A percentile compares a stretch with the other conserved stretches of the same genome.
These are phyloP conservation scores for Blepharisma stoltei DNA, from an alignment of 73 alveolate species.

Conservation along the genomic window DNA sequence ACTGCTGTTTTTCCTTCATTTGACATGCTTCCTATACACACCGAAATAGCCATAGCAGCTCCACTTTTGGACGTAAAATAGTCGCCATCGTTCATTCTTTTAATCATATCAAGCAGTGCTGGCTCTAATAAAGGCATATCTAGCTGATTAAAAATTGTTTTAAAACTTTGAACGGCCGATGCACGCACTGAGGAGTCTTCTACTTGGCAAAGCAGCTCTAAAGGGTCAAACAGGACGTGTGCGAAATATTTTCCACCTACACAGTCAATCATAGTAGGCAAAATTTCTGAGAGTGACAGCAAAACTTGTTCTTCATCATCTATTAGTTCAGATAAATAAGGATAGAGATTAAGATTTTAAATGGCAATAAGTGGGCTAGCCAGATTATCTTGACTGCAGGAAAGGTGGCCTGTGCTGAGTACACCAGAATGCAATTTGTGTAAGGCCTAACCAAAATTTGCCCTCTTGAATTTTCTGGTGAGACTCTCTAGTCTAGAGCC, in stretches of 20 bases:
- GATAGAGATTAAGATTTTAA: too few species aligned
- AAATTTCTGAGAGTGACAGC: constrained; percentile 80
- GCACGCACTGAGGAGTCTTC: constrained; percentile 81
- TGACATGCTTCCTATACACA: constrained; percentile 48
- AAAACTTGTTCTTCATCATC: constrained; percentile 98
- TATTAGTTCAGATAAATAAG: constrained; percentile 52
- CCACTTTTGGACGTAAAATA: constrained; percentile 66
- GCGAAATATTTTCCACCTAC: constrained; percentile 84
- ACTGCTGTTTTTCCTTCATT: constrained; percentile 22
- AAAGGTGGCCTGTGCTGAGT: too few species aligned
- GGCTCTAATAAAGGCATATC: constrained; percentile 47
- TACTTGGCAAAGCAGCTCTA: constrained; percentile 73
- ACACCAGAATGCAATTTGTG: too few species aligned
- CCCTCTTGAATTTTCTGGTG: too few species aligned
- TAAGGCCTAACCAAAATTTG: too few species aligned
- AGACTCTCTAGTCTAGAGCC: too few species aligned
- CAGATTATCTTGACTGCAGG: too few species aligned
- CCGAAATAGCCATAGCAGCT: constrained; percentile 64
- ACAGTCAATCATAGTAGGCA: constrained; percentile 76
- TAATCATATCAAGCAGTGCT: constrained; percentile 53
- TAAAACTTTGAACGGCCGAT: constrained; percentile 37
- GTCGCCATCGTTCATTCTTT: constrained; percentile 65
- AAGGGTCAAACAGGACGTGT: constrained; percentile 51
- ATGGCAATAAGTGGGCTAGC: too few species aligned
- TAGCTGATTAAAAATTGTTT: constrained; percentile 22